A percentile compares a stretch with the other conserved stretches of the same genome.
Conservation (phyloP, 345 rosid genomes). For the Hibiscus syriacus region DNA sequence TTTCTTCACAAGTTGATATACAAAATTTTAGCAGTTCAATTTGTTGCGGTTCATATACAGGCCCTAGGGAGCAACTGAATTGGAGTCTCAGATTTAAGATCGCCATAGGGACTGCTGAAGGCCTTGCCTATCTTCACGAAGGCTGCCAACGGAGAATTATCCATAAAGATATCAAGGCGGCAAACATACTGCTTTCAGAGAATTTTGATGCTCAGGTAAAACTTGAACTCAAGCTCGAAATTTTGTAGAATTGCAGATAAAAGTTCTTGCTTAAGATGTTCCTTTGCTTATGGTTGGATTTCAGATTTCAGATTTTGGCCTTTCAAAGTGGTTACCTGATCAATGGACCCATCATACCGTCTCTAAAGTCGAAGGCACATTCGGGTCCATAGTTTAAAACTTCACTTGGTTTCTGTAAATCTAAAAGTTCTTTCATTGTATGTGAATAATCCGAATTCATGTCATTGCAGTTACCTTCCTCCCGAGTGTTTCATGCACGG, state of each 20-base stretch:
- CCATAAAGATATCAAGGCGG: constrained; percentile 86
- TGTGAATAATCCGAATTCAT: neutral
- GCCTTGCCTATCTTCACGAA: constrained; percentile 76
- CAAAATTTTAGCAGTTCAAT: neutral
- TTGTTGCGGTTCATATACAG: neutral
- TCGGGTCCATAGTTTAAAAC: neutral
- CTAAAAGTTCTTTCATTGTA: neutral
- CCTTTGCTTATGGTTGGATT: neutral
- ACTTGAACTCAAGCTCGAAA: neutral
- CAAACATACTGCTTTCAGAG: constrained; percentile 75
- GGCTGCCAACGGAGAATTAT: constrained; percentile 88
- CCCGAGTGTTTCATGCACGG: neutral
- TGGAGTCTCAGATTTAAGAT: constrained; percentile 26
- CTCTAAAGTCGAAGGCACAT: neutral
- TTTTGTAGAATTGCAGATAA: neutral
- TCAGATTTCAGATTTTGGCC: neutral
- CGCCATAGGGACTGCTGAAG: constrained; percentile 80
- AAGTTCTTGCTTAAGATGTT: neutral
- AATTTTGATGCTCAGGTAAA: constrained; percentile 79
- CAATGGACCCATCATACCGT: neutral
- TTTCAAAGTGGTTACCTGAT: neutral
- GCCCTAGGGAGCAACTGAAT: neutral
- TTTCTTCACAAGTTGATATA: neutral
- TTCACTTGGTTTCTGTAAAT: neutral
- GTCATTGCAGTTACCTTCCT: neutral